Conservation (phyloP, 257 asterid species). For the Linderniella brevidens region DNA sequence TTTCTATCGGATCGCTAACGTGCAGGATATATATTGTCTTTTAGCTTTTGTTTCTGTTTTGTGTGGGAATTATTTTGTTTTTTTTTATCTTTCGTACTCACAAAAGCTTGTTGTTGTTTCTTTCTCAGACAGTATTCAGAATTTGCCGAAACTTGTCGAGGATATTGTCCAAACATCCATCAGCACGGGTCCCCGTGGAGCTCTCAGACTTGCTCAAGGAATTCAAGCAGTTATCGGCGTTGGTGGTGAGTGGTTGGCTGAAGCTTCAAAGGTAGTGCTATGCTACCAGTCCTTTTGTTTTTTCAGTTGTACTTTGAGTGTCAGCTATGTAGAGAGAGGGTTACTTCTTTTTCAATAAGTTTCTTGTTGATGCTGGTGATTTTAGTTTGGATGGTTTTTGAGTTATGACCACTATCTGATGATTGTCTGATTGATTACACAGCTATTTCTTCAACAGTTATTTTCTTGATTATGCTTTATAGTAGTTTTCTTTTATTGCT, state of each 20-base stretch:
- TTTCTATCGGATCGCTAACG: neutral
- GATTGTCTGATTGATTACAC: no score
- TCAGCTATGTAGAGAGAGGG: no score
- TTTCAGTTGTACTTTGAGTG: neutral
- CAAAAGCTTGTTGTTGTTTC: constrained; percentile 3
- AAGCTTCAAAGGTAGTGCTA: constrained; percentile 59
- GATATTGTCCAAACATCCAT: constrained; percentile 85
- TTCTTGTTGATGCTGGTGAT: no score
- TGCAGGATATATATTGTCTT: neutral
- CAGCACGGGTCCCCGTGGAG: constrained; percentile 96
- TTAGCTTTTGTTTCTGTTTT: neutral
- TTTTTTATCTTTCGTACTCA: neutral
- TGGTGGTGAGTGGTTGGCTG: constrained; percentile 89
- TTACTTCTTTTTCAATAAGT: no score
- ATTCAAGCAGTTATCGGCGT: constrained; percentile 93
- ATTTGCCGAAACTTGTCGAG: constrained; percentile 80
- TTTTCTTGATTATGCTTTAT: no score
- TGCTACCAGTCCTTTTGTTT: neutral
- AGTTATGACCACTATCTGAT: no score
- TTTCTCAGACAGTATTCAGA: constrained; percentile 56
- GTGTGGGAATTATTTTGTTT: neutral
- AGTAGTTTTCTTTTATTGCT: no score
- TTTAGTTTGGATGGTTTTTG: no score
- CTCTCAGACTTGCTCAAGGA: constrained; percentile 89
- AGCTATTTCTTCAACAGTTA: no score